A percentile compares a stretch with the other conserved stretches of the same genome.
Evolutionary conservation across 148 eudicot species (phyloP).

Genomic region (Linanthus parryae): DNA sequence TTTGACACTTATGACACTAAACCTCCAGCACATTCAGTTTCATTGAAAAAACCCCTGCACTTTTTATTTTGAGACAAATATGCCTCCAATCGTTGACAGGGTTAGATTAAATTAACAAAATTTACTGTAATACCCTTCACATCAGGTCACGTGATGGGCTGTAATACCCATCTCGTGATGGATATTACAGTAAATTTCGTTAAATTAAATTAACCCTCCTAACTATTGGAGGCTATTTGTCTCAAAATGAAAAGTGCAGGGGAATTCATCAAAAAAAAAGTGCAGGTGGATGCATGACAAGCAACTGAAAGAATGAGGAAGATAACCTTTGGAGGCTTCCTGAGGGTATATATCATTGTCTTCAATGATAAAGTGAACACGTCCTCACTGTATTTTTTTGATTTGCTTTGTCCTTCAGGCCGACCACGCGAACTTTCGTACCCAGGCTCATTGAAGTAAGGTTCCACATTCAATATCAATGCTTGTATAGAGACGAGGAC

Average conservation of each 20-base stretch:
- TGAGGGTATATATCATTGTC: slow-evolving; percentile 61
- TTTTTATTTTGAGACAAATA: too few species aligned
- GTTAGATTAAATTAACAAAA: too few species aligned
- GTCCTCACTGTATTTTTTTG: slow-evolving; percentile 53
- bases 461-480: slow-evolving; percentile 62
- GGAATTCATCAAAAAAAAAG: not conserved
- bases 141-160: not conserved
- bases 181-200: not conserved
- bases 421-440: slow-evolving; percentile 30
- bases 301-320: not conserved
- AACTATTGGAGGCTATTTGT: too few species aligned
- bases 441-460: slow-evolving; percentile 90
- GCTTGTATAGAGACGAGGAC: slow-evolving; percentile 91
- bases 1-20: too few species aligned
- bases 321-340: slow-evolving; percentile 79
- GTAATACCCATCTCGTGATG: not conserved
- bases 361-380: slow-evolving; percentile 52
- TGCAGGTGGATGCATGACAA: not conserved
- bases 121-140: not conserved
- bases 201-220: too few species aligned
- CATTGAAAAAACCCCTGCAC: too few species aligned
- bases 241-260: not conserved
- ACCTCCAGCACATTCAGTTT: too few species aligned
- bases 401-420: slow-evolving; percentile 32
- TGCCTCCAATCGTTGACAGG: too few species aligned